Evolutionary conservation across 2,329 filamentous ascomycete genomes (phyloP).

Genomic region (Diplocarpon rosae): DNA sequence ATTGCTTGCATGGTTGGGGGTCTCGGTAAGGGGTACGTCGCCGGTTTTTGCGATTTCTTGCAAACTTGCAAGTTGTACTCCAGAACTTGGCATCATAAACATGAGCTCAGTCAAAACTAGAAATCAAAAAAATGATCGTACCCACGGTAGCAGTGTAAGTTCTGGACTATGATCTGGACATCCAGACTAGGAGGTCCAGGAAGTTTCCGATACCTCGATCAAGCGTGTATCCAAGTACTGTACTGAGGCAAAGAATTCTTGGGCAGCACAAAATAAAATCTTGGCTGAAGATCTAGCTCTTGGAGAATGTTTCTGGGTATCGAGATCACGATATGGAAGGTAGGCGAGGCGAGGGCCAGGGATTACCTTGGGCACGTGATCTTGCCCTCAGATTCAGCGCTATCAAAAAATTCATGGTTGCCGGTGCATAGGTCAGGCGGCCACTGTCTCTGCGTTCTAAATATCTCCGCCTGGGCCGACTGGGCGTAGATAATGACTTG

Average conservation of each 20-base stretch:
- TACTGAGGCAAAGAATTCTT: not conserved
- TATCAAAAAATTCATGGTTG: not conserved
- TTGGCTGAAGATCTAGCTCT: conserved; percentile 2
- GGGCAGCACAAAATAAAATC: not conserved
- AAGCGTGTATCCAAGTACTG: not conserved
- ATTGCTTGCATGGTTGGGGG: conserved; percentile 16
- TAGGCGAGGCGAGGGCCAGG: not conserved
- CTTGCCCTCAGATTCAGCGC: not conserved
- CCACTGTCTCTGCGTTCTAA: conserved; percentile 4
- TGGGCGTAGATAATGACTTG: conserved; percentile 5
- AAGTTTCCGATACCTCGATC: not conserved
- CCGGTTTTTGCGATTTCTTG: conserved; percentile 25
- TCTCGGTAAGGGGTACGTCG: conserved; percentile 24
- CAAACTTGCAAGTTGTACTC: conserved; percentile 26
- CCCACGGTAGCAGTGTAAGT: not conserved
- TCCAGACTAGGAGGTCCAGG: not conserved
- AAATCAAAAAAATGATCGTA: conserved; percentile 13
- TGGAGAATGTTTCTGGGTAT: too few relatives aligned
- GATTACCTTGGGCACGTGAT: not conserved
- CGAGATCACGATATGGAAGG: too few relatives aligned
- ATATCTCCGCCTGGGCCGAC: conserved; percentile 2
- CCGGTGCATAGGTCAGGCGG: conserved; percentile 4
- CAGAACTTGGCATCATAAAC: conserved; percentile 24
- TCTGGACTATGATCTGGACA: not conserved
- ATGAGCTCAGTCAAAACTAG: conserved; percentile 24